Percentiles rank a stretch among this genome's conserved stretches.
Evolutionary conservation across 2,329 filamentous ascomycete species (phyloP).

Genomic region (Fragosphaeria purpurea): DNA sequence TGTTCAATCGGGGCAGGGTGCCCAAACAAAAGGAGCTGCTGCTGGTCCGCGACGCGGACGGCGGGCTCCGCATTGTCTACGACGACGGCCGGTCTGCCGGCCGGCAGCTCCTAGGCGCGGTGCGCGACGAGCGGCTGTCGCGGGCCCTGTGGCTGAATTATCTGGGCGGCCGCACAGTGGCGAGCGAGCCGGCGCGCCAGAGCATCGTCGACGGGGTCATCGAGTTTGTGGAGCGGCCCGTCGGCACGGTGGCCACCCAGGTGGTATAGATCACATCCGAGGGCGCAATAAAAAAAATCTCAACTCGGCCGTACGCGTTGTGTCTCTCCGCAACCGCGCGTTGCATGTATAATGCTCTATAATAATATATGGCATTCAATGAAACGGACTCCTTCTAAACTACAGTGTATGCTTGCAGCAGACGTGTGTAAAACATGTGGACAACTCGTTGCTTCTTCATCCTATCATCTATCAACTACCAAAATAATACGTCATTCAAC

Average conservation of each 20-base stretch:
- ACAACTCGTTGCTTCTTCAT: too few species aligned
- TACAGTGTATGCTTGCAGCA: too few species aligned
- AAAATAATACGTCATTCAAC: too few species aligned
- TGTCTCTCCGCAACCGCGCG: too few species aligned
- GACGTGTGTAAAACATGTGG: too few species aligned
- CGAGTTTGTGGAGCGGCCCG: slow-evolving; percentile 75
- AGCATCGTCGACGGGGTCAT: slow-evolving; percentile 83
- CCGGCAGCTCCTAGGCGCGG: slow-evolving; percentile 53
- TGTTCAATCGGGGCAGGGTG: slow-evolving; percentile 75
- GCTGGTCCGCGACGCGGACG: slow-evolving; percentile 55
- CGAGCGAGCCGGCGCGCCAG: slow-evolving; percentile 69
- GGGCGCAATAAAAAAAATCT: not conserved
- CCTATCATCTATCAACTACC: too few species aligned
- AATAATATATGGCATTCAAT: too few species aligned
- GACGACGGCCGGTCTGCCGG: slow-evolving; percentile 39
- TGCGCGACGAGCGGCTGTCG: slow-evolving; percentile 70
- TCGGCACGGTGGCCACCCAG: slow-evolving; percentile 77
- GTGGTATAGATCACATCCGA: slow-evolving; percentile 34
- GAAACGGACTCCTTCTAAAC: too few species aligned
- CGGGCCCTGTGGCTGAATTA: slow-evolving; percentile 84
- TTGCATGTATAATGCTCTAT: too few species aligned
- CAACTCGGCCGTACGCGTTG: not conserved
- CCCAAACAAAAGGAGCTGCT: slow-evolving; percentile 73
- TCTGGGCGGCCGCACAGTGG: slow-evolving; percentile 74
- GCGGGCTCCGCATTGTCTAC: slow-evolving; percentile 58